Evolutionary conservation across 2,329 filamentous ascomycete genomes (phyloP), one percentile per base, ranked within the genome.

Genomic region (Elsinoe perseae): DNA sequence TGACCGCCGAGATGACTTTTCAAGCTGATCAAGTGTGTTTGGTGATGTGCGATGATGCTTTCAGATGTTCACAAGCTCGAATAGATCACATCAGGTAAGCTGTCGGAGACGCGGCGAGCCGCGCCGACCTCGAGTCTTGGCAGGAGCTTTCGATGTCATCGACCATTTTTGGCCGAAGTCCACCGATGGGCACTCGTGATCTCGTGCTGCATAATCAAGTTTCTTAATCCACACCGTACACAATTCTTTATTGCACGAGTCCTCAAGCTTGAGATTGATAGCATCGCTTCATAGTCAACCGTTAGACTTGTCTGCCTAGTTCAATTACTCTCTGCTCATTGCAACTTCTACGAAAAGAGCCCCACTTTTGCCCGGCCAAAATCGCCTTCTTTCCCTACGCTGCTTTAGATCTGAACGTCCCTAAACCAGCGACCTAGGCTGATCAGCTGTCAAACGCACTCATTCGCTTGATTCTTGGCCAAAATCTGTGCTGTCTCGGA

Each of bases 121-220:
- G 53, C 53, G 53, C 53, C 53, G 53, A 56, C 53, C 20, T 32
- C 53, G 25, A 10, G 53, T 56, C 53, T 56, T 56, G 53, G 53
- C 53, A 44, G 18, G 42, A 34, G 25, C 40, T 32, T 46, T 10
- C 40, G 36, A 54, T 42, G 52, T 54, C 52, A 54, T 54, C n/a
- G 43, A 52, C 32, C 20, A 20, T 36, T 52, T 38, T 52, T 23
- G 48, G 23, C 44, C 25, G 25, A 20, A 16, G 30, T 28, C 9
- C 25, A 52, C 18, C 28, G 28, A 38, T 38, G 48, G 28, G 18
- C 28, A 32, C 3, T 9, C 32, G 3, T 52, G 32, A 23, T 36
- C 28, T 20, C 48, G 21, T 50, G 44, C 25, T 50, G 44, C 44
- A 50, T 32, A 21, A 18, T 44, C 40, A 44, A 44, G 38, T 21